These are phyloP conservation scores for Pharus latifolius DNA, from an alignment of 176 grass and related monocot genomes.

Conservation along the genomic window DNA sequence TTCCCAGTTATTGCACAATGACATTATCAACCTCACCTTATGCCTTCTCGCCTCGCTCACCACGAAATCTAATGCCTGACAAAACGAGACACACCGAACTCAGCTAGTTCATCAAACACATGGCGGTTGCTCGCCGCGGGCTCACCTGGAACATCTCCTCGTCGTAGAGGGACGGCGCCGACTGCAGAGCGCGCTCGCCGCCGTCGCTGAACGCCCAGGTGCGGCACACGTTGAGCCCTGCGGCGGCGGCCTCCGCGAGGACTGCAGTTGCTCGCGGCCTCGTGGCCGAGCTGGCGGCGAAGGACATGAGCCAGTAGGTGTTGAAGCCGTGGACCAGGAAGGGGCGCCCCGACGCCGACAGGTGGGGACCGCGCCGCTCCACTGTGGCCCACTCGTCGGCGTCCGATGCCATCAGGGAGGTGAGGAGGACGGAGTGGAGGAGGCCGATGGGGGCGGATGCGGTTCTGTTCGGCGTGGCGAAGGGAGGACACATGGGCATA, in stretches of 20 bases:
- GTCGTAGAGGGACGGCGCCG: slow-evolving; percentile 39
- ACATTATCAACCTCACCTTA: slow-evolving; percentile 34
- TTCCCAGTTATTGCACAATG: slow-evolving; percentile 55
- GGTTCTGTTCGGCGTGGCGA: too few species aligned
- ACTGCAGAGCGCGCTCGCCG: slow-evolving; percentile 56
- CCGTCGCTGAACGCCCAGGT: slow-evolving; percentile 89
- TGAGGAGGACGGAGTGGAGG: not conserved
- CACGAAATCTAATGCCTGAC: slow-evolving; percentile 56
- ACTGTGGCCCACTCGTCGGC: slow-evolving; percentile 35
- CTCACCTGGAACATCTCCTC: slow-evolving; percentile 60
- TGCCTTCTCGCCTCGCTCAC: slow-evolving; percentile 62
- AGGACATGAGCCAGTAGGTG: slow-evolving; percentile 81
- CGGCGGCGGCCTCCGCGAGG: slow-evolving; percentile 30
- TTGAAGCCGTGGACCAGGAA: slow-evolving; percentile 78
- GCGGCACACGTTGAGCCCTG: slow-evolving; percentile 65
- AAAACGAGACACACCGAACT: not conserved
- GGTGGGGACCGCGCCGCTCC: slow-evolving; percentile 36
- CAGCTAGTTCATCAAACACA: slow-evolving; percentile 7
- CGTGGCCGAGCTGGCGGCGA: slow-evolving; percentile 47
- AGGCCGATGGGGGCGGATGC: not conserved
- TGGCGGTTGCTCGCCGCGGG: not conserved
- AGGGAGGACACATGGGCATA: too few species aligned
- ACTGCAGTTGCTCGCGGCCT: slow-evolving; percentile 29
- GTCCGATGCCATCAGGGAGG: not conserved
- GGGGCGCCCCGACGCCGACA: slow-evolving; percentile 27